Evolutionary conservation across 805 yeast species (phyloP).

Genomic region (Saccharomycopsis microspora): DNA sequence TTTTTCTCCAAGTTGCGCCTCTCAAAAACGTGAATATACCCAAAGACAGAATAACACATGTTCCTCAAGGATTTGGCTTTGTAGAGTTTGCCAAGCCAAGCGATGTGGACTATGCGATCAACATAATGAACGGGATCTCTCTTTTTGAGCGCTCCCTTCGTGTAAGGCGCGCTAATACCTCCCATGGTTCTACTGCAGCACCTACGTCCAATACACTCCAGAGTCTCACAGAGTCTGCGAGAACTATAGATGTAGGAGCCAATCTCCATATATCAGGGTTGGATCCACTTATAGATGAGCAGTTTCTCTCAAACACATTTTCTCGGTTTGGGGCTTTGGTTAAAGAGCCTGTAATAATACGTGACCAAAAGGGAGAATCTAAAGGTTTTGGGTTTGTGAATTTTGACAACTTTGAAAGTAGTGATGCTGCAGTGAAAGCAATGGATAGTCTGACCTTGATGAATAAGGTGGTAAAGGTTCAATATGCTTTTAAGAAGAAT

Average conservation of each 20-base stretch:
- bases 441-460: slow-evolving; percentile 61
- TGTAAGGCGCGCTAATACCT: slow-evolving; percentile 36
- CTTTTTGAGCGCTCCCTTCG: slow-evolving; percentile 52
- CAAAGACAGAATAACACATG: slow-evolving; percentile 56
- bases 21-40: slow-evolving; percentile 63
- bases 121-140: slow-evolving; percentile 46
- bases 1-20: slow-evolving; percentile 79
- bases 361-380: slow-evolving; percentile 38
- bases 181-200: slow-evolving; percentile 18
- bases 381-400: slow-evolving; percentile 59
- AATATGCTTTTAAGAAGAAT: slow-evolving; percentile 63
- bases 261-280: slow-evolving; percentile 57
- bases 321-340: slow-evolving; percentile 55
- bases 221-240: slow-evolving; percentile 8
- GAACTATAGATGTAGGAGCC: slow-evolving; percentile 40
- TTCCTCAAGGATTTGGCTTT: slow-evolving; percentile 84
- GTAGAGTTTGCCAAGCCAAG: slow-evolving; percentile 48
- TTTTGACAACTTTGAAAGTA: slow-evolving; percentile 49
- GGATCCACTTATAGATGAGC: slow-evolving; percentile 49
- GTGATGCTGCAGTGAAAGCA: slow-evolving; percentile 61
- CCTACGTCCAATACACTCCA: slow-evolving; percentile 13
- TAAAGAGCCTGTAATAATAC: slow-evolving; percentile 35
- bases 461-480: slow-evolving; percentile 49
- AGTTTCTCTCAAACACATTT: slow-evolving; percentile 43
- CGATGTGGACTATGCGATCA: slow-evolving; percentile 63